Evolutionary conservation across 495 filamentous ascomycete genomes (phyloP).

Genomic region (Cladorrhinum samala): DNA sequence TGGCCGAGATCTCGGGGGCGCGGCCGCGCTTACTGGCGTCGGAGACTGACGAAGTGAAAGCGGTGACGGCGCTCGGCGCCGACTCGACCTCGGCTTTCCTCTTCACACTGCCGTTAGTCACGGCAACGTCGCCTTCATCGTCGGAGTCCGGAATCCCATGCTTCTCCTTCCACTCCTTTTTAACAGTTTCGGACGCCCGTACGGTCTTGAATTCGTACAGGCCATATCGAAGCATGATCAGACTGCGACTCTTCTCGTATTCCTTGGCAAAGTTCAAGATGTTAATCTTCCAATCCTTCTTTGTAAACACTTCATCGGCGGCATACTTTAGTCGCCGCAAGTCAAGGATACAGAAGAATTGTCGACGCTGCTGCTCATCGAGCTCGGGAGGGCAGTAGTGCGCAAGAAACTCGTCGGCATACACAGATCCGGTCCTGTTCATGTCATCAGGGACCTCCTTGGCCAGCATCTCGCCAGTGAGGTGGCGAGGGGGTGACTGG

Average conservation of each 20-base stretch:
- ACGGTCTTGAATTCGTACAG: constrained; percentile 49
- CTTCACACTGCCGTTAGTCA: constrained; percentile 27
- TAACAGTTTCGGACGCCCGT: constrained; percentile 40
- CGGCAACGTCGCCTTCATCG: constrained; percentile 20
- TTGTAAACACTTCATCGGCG: constrained; percentile 44
- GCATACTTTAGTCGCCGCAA: constrained; percentile 47
- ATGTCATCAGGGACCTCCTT: constrained; percentile 41
- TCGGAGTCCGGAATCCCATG: constrained; percentile 37
- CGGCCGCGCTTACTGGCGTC: constrained; percentile 41
- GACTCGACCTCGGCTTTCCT: constrained; percentile 43
- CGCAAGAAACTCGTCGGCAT: constrained; percentile 44
- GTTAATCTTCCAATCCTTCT: constrained; percentile 50
- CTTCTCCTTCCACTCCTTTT: constrained; percentile 43
- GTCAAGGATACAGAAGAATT: constrained; percentile 50
- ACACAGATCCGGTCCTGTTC: constrained; percentile 36
- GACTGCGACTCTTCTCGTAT: constrained; percentile 47
- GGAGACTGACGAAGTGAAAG: constrained; percentile 27
- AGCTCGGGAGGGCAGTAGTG: constrained; percentile 43
- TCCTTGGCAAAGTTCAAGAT: constrained; percentile 48
- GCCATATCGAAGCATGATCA: constrained; percentile 48
- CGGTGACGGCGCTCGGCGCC: constrained; percentile 23
- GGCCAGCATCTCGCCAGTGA: constrained; percentile 41
- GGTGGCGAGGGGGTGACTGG: constrained; percentile 36
- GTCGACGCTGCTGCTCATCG: constrained; percentile 42
- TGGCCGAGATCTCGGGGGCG: constrained; percentile 21